Conservation (phyloP, 1,139 yeast species). For the Pichia inconspicua region DNA sequence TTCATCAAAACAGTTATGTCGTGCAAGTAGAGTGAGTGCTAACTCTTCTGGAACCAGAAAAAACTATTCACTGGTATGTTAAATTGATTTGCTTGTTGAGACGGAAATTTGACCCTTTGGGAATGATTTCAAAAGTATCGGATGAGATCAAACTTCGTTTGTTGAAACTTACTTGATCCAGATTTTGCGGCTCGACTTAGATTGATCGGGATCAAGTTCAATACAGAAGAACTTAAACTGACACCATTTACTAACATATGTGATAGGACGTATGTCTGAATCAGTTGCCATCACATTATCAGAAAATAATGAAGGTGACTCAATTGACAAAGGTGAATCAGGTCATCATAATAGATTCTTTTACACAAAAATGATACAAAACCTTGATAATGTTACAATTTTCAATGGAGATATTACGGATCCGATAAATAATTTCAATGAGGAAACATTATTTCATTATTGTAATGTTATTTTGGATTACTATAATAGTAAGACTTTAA, state of each 20-base stretch:
- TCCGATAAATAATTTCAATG: background rate
- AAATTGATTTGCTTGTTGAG: no score
- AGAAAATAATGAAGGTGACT: background rate
- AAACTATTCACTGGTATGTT: background rate
- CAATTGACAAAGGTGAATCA: background rate
- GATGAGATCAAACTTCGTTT: background rate
- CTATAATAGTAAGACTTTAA: slow-evolving; percentile 10
- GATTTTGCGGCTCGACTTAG: background rate
- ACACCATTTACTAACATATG: background rate
- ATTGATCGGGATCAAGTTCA: no score
- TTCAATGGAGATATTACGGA: background rate
- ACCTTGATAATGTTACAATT: background rate
- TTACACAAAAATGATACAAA: background rate
- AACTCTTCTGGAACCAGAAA: background rate
- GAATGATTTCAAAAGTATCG: no score
- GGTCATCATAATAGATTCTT: background rate
- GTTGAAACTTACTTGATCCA: background rate
- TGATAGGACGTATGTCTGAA: background rate
- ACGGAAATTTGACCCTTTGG: no score
- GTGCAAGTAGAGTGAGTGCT: no score
- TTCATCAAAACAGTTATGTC: background rate
- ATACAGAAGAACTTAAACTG: no score
- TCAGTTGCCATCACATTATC: background rate
- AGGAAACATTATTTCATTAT: slow-evolving; percentile 24
- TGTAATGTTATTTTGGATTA: slow-evolving; percentile 23